Percentiles rank a stretch among this genome's conserved stretches.
Conservation (phyloP, 192 early-diverging fungal genomes). For the Lunasporangiospora selenospora region DNA sequence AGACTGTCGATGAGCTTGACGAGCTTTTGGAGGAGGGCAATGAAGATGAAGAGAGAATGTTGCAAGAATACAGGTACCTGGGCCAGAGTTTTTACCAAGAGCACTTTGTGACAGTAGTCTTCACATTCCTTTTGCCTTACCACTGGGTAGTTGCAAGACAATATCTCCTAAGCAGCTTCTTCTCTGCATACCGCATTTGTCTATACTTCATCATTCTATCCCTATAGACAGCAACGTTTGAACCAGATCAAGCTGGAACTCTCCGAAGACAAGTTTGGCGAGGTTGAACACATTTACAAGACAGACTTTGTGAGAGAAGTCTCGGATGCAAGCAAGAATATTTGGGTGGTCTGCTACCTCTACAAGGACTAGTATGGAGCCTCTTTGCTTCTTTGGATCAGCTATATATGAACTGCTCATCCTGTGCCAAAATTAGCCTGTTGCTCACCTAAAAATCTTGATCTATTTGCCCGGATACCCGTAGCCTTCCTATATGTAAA, state of each 20-base stretch:
- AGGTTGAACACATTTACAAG: conserved; percentile 87
- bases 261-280: conserved; percentile 82
- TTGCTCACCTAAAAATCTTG: background rate
- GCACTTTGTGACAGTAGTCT: no score
- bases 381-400: no score
- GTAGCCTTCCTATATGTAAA: conserved; percentile 83
- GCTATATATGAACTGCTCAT: no score
- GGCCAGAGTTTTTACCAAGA: background rate
- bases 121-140: no score
- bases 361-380: conserved; percentile 63
- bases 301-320: conserved; percentile 92
- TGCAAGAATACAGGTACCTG: conserved; percentile 76
- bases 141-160: no score
- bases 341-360: conserved; percentile 68
- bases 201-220: no score
- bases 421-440: no score
- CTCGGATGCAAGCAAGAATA: conserved; percentile 86
- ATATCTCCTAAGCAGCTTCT: no score
- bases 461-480: background rate
- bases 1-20: conserved; percentile 82
- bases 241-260: conserved; percentile 82
- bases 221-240: conserved; percentile 78
- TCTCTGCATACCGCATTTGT: background rate
- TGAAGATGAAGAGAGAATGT: conserved; percentile 86
- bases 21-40: conserved; percentile 65